Evolutionary conservation across 352 stramenopile species (phyloP), one percentile per base, ranked within the genome.

Genomic region (Phytophthora ohioensis): DNA sequence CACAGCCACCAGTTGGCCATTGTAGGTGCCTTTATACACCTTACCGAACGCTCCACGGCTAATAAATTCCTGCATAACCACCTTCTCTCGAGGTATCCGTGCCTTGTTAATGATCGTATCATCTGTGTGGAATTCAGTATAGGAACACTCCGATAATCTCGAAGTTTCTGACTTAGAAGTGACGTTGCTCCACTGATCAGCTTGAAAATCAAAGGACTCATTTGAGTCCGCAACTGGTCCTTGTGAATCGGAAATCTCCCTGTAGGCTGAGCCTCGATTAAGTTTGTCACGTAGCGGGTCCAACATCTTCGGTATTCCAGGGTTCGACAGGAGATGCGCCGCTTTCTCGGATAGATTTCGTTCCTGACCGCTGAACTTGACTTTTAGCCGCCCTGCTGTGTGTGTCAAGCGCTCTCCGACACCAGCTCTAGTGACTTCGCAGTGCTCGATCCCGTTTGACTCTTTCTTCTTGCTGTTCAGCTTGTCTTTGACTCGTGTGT

Each of bases 11-110:
- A 51, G 3, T 36, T 69, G 46, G 3, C 65, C 53, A 3, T 76
- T 63, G 55, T 78, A 78, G 4, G 53, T 73, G 15, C 73, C 79
- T 17, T 54, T 56, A 15, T 73, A 81, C 3, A 87, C 79, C 45
- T 78, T 68, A 0, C 79, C 79, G 32, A 82, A 87, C 5, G 74
- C 74, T 9, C 76, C 79, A 8, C 66, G 48, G 30, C 64, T 83
- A 8, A 86, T 53, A 46, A 68, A 69, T 12, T 47, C 41, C 2
- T 70, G 59, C 12, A 79, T 30, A 27, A 59, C 43, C 39, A 84
- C 58, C 41, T 78, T 74, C n/a, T 80, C 67, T 10, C 64, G 68
- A 35, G 70, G 70, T 49, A 84, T 72, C 5, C 74, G 64, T 27
- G 58, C 57, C 21, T 70, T 68, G 47, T 52, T 58, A 15, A 81